Conservation (phyloP, 176 grass and related monocot species). For the Oryza glumipatula region DNA sequence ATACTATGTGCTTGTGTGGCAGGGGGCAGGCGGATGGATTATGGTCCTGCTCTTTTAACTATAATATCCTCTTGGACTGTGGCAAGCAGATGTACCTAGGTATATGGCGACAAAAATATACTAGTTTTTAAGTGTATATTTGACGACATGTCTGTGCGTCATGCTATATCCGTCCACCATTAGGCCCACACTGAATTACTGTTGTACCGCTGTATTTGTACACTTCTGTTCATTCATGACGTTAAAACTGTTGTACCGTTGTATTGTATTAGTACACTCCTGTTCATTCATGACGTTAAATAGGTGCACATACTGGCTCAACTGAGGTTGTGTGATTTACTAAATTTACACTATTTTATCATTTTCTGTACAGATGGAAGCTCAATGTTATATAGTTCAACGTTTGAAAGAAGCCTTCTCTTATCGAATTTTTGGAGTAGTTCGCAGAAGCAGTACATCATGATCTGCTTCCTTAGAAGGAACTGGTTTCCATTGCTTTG, state of each 20-base stretch:
- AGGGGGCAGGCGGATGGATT: background rate
- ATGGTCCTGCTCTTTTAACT: constrained; percentile 28
- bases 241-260: too few relatives aligned
- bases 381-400: background rate
- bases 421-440: background rate
- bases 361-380: background rate
- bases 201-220: constrained; percentile 10
- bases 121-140: constrained; percentile 10
- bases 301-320: background rate
- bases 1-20: background rate
- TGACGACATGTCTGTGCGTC: background rate
- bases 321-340: background rate
- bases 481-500: background rate
- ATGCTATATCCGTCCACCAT: background rate
- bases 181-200: background rate
- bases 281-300: background rate
- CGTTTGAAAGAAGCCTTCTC: background rate
- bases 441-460: background rate
- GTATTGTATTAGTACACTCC: too few relatives aligned
- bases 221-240: background rate
- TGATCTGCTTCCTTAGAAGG: background rate
- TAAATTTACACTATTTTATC: background rate
- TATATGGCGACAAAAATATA: constrained; percentile 7
- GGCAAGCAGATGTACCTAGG: constrained; percentile 7
- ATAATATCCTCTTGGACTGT: constrained; percentile 13